Conservation (phyloP, 2,329 filamentous ascomycete species). For the Aspergillus sp. region DNA sequence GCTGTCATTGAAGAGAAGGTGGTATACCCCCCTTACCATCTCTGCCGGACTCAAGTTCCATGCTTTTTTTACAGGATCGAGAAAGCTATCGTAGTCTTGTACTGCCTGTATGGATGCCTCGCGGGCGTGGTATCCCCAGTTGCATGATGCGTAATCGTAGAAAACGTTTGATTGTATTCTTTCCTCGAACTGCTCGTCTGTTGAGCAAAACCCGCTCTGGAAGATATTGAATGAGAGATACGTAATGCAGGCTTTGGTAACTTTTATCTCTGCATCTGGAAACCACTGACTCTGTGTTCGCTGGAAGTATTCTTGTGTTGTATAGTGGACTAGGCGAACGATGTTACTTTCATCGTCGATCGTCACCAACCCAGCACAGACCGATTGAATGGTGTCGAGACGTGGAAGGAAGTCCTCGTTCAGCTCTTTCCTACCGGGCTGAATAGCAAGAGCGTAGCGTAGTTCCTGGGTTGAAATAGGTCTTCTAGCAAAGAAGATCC, state of each 20-base stretch:
- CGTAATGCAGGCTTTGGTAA: slow-evolving; percentile 28
- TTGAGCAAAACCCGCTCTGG: slow-evolving; percentile 6
- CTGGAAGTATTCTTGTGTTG: slow-evolving; percentile 43
- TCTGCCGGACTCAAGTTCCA: too few relatives aligned
- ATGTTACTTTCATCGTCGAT: slow-evolving; percentile 35
- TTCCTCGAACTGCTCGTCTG: slow-evolving; percentile 5
- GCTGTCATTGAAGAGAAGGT: too few relatives aligned
- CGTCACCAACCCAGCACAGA: slow-evolving; percentile 10
- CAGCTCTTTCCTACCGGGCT: background rate
- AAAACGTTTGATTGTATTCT: slow-evolving; percentile 9
- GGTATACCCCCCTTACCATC: too few relatives aligned
- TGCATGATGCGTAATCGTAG: slow-evolving; percentile 18
- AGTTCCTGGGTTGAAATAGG: background rate
- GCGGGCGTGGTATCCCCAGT: slow-evolving; percentile 18
- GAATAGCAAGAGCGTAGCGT: slow-evolving; percentile 3
- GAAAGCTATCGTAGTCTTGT: too few relatives aligned
- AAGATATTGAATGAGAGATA: slow-evolving; percentile 35
- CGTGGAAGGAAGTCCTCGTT: background rate
- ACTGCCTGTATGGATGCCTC: too few relatives aligned
- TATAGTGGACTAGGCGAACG: slow-evolving; percentile 44
- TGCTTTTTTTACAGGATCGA: too few relatives aligned
- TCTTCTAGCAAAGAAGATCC: slow-evolving; percentile 1
- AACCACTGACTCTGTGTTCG: slow-evolving; percentile 24
- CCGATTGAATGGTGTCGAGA: background rate
- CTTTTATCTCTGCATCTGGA: slow-evolving; percentile 18